A percentile compares a stretch with the other conserved stretches of the same genome.
Conservation (phyloP, 2,329 filamentous ascomycete species). For the Neonectria punicea region DNA sequence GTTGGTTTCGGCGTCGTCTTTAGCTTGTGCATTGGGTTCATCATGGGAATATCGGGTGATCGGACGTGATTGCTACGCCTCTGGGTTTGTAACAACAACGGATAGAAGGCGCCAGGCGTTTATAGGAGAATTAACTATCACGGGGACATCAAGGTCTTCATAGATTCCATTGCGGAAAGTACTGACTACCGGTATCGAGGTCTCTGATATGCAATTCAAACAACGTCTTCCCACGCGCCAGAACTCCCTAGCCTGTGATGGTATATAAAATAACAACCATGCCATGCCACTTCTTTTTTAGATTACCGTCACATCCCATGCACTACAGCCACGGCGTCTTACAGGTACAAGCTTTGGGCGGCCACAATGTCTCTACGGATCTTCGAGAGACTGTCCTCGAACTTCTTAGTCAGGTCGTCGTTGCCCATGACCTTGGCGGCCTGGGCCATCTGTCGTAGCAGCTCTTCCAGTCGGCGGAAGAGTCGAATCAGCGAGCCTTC, state of each 20-base stretch:
- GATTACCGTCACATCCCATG: slow-evolving; percentile 5
- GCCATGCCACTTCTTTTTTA: slow-evolving; percentile 22
- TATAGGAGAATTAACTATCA: slow-evolving; percentile 13
- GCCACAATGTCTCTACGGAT: slow-evolving; percentile 94
- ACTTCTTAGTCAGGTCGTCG: slow-evolving; percentile 91
- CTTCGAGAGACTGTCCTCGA: slow-evolving; percentile 85
- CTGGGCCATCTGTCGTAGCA: slow-evolving; percentile 93
- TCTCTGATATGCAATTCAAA: slow-evolving; percentile 22
- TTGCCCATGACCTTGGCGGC: slow-evolving; percentile 98
- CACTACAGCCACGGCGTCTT: slow-evolving; percentile 41
- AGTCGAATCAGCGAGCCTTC: slow-evolving; percentile 96
- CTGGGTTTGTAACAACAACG: slow-evolving; percentile 1
- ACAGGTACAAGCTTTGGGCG: slow-evolving; percentile 92
- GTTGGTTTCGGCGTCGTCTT: slow-evolving; percentile 86
- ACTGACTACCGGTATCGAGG: slow-evolving; percentile 16
- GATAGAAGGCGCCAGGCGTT: slow-evolving; percentile 20
- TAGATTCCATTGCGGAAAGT: slow-evolving; percentile 32
- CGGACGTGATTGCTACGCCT: slow-evolving; percentile 19
- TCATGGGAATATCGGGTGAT: slow-evolving; percentile 60
- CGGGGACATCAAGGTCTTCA: slow-evolving; percentile 29
- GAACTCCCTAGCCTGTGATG: slow-evolving; percentile 39
- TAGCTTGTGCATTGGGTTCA: slow-evolving; percentile 79
- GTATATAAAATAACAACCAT: slow-evolving; percentile 37
- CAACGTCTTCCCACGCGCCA: slow-evolving; percentile 35
- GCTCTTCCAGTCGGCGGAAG: slow-evolving; percentile 93